phyloP scores from a whole-genome alignment of 192 early-diverging fungal genomes.

The Chytriomyces hyalinus region DNA sequence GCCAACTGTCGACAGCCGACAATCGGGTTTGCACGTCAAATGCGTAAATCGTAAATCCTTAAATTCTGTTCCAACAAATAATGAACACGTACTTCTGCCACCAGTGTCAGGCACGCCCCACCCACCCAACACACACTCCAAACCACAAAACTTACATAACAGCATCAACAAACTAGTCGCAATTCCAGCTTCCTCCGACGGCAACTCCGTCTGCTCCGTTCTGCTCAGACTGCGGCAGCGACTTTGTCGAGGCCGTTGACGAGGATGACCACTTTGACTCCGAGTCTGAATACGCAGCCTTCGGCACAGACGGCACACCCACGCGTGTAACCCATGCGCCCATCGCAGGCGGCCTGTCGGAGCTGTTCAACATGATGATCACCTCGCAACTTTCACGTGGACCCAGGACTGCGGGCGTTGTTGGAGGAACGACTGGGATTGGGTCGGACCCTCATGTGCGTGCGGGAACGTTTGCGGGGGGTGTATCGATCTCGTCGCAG shows the following conservation, averaged over 20 bases:
- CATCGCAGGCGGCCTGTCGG: background rate
- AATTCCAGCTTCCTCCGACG: background rate
- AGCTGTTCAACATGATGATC: background rate
- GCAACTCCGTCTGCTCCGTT: background rate
- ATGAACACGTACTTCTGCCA: slow-evolving; percentile 7
- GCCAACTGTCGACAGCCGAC: no score
- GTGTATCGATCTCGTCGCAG: background rate
- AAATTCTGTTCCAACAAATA: no score
- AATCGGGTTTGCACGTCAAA: no score
- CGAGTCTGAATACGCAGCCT: background rate
- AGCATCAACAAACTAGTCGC: background rate
- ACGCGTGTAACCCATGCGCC: background rate
- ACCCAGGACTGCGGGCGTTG: background rate
- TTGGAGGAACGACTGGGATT: no score
- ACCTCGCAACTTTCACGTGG: background rate
- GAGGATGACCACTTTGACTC: background rate
- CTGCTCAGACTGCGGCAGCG: slow-evolving; percentile 15
- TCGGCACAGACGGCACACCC: background rate
- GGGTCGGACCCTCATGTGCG: background rate
- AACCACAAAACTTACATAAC: background rate
- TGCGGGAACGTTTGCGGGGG: background rate
- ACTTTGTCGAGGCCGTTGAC: slow-evolving; percentile 15
- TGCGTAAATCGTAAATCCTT: no score
- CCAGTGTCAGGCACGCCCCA: slow-evolving; percentile 2
- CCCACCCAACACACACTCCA: background rate